Evolutionary conservation across 208 protist species (phyloP).

Genomic region (Wallacemonas sp.): DNA sequence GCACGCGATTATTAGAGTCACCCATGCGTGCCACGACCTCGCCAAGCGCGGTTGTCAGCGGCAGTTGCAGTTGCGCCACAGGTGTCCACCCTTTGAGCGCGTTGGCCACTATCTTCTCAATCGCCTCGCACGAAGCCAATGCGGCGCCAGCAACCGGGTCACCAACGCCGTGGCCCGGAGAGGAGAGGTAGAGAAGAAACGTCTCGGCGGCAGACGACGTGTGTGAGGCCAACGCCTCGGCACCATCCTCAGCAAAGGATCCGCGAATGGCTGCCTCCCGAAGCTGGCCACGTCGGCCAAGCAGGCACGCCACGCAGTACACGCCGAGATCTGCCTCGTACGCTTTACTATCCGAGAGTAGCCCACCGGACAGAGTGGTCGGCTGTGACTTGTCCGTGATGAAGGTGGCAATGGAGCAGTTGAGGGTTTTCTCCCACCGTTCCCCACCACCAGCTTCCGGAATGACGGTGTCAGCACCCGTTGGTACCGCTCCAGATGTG

Average conservation of each 20-base stretch:
- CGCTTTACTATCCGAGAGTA: conserved; percentile 30
- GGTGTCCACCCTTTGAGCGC: conserved; percentile 25
- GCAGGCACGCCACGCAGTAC: conserved; percentile 71
- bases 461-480: conserved; percentile 9
- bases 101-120: conserved; percentile 53
- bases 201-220: conserved; percentile 30
- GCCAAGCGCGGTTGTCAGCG: conserved; percentile 33
- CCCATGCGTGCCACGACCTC: conserved; percentile 62
- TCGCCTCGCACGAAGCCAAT: conserved; percentile 60
- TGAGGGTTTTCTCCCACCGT: conserved; percentile 72
- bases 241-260: conserved; percentile 46
- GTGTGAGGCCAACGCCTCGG: conserved; percentile 40
- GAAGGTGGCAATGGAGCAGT: conserved; percentile 41
- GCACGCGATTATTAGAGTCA: conserved; percentile 73
- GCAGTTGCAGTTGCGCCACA: conserved; percentile 16
- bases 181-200: conserved; percentile 62
- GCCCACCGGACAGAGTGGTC: conserved; percentile 35
- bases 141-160: conserved; percentile 71
- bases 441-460: conserved; percentile 35
- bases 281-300: conserved; percentile 56
- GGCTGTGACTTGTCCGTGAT: conserved; percentile 32
- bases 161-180: conserved; percentile 59
- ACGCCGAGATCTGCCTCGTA: conserved; percentile 64
- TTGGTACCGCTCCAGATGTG: background rate
- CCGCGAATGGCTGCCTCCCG: conserved; percentile 76